Conservation (phyloP, 1,284 basidiomycete genomes). For the Peniophora sp. region DNA sequence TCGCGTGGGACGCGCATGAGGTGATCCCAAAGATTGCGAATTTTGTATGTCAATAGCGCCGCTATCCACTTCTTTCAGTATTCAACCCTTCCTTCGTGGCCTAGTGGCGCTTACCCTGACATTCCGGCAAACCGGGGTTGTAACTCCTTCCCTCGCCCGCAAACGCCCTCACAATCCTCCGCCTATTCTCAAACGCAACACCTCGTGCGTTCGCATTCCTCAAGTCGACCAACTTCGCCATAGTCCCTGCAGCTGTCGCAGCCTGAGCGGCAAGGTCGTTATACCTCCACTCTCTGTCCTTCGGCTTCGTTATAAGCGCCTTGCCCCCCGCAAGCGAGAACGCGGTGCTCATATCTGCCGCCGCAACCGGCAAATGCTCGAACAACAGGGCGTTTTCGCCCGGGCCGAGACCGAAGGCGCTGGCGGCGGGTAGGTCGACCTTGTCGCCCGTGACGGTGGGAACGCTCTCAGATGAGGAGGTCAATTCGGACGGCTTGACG, state of each 20-base stretch:
- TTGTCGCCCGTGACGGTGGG: slow-evolving; percentile 15
- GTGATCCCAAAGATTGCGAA: slow-evolving; percentile 78
- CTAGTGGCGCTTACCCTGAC: slow-evolving; percentile 62
- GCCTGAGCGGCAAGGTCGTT: neutral
- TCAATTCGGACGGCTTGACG: slow-evolving; percentile 47
- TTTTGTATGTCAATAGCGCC: slow-evolving; percentile 80
- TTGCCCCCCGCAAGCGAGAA: slow-evolving; percentile 2
- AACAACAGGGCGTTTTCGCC: slow-evolving; percentile 52
- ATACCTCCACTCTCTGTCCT: slow-evolving; percentile 30
- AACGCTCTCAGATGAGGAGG: slow-evolving; percentile 14
- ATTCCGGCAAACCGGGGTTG: slow-evolving; percentile 79
- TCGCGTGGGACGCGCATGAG: slow-evolving; percentile 67
- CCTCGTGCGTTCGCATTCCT: slow-evolving; percentile 81
- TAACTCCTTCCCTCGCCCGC: slow-evolving; percentile 59
- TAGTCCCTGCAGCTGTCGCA: slow-evolving; percentile 45
- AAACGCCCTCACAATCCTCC: slow-evolving; percentile 76
- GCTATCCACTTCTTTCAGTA: slow-evolving; percentile 35
- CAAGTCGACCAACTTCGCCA: slow-evolving; percentile 75
- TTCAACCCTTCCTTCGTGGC: slow-evolving; percentile 1
- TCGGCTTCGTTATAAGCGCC: slow-evolving; percentile 14
- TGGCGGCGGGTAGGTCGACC: slow-evolving; percentile 36
- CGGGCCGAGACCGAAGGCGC: slow-evolving; percentile 57
- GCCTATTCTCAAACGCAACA: slow-evolving; percentile 80
- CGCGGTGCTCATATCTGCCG: slow-evolving; percentile 8
- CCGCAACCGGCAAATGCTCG: slow-evolving; percentile 17